Evolutionary conservation across 129 eudicot species (phyloP).

Genomic region (Escallonia herrerae): DNA sequence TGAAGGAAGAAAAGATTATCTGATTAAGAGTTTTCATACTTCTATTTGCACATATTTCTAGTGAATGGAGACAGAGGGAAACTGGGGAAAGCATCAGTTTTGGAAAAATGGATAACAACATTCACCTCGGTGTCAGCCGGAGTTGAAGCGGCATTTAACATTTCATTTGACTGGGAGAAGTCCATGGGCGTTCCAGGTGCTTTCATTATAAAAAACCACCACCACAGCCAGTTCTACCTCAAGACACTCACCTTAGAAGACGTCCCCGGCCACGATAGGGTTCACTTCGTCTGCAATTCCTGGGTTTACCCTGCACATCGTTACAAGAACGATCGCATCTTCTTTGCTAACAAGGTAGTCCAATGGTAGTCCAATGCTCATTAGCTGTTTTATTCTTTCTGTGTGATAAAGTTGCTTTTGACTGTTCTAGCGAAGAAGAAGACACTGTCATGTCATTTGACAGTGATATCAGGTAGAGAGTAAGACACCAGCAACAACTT

Average conservation of each 20-base stretch:
- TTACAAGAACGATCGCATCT: slow-evolving; percentile 19
- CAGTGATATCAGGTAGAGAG: neutral
- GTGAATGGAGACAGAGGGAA: slow-evolving; percentile 12
- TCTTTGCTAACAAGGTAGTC: slow-evolving; percentile 30
- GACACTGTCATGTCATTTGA: neutral
- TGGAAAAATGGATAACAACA: slow-evolving; percentile 10
- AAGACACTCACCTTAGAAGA: slow-evolving; percentile 23
- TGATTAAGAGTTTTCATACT: too few relatives aligned
- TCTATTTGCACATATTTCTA: neutral
- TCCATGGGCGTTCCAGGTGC: slow-evolving; percentile 26
- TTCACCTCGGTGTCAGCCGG: slow-evolving; percentile 1
- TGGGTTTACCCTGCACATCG: slow-evolving; percentile 30
- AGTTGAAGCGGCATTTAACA: slow-evolving; percentile 11
- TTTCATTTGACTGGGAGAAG: slow-evolving; percentile 23
- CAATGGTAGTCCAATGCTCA: too few relatives aligned
- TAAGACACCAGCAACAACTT: neutral
- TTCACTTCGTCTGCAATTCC: slow-evolving; percentile 29
- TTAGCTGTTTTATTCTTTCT: neutral
- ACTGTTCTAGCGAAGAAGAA: neutral
- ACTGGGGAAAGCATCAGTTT: slow-evolving; percentile 10
- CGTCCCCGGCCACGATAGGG: slow-evolving; percentile 19
- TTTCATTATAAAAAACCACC: slow-evolving; percentile 12
- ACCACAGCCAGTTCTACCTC: slow-evolving; percentile 26
- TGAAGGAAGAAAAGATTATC: too few relatives aligned
- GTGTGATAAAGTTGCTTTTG: too few relatives aligned